Conservation (phyloP, 2,329 filamentous ascomycete species). For the Stemphylium lycopersici region DNA sequence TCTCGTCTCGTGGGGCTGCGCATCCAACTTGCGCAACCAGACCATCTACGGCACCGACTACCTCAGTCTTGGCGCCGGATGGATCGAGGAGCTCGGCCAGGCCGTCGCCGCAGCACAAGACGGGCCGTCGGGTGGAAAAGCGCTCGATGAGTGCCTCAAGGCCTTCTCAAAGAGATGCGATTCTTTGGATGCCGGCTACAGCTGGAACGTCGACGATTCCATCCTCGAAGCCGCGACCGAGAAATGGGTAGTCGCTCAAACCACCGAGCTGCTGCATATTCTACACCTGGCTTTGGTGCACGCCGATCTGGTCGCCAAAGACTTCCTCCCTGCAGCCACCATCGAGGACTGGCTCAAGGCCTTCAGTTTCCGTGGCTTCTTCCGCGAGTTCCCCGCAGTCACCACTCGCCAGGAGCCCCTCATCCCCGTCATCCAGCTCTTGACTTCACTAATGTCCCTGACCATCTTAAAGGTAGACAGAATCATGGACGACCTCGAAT, state of each 20-base stretch:
- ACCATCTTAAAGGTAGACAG: slow-evolving; percentile 73
- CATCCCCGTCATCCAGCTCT: slow-evolving; percentile 69
- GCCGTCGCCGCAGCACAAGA: slow-evolving; percentile 39
- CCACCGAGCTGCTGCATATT: slow-evolving; percentile 75
- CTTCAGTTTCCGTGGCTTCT: slow-evolving; percentile 57
- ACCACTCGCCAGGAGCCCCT: slow-evolving; percentile 51
- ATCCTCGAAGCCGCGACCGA: slow-evolving; percentile 64
- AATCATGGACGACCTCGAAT: slow-evolving; percentile 57
- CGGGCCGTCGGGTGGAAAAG: slow-evolving; percentile 31
- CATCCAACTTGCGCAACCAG: slow-evolving; percentile 33
- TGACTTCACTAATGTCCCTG: slow-evolving; percentile 73
- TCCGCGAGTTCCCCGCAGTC: slow-evolving; percentile 64
- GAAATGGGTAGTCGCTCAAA: slow-evolving; percentile 66
- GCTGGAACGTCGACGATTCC: slow-evolving; percentile 56
- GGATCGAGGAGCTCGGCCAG: slow-evolving; percentile 44
- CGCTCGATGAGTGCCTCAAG: slow-evolving; percentile 52
- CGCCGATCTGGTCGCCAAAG: slow-evolving; percentile 59
- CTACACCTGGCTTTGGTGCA: slow-evolving; percentile 76
- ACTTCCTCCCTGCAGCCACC: slow-evolving; percentile 38
- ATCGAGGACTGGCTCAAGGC: slow-evolving; percentile 44
- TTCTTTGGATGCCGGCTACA: slow-evolving; percentile 50
- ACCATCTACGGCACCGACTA: slow-evolving; percentile 38
- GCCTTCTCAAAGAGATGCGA: slow-evolving; percentile 57
- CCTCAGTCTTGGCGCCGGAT: slow-evolving; percentile 36
- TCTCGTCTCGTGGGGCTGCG: slow-evolving; percentile 44